A percentile compares a stretch with the other conserved stretches of the same genome.
Conservation (phyloP, 2,329 filamentous ascomycete genomes). For the Pseudophaeomoniella oleicola region DNA sequence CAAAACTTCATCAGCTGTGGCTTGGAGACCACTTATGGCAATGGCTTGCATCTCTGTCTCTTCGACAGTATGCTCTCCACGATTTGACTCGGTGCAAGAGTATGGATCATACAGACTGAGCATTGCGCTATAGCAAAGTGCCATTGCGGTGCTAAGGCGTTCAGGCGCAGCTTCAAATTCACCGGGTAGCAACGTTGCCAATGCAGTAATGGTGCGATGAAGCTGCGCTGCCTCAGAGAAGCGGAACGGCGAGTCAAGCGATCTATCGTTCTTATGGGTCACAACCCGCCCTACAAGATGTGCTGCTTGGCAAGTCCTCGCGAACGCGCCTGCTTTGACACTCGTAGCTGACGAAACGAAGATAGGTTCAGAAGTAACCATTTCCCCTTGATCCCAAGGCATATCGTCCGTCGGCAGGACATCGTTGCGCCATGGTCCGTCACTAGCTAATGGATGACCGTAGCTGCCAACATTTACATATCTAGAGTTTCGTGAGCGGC, state of each 20-base stretch:
- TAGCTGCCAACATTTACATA: slow-evolving; percentile 13
- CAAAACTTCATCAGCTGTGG: slow-evolving; percentile 8
- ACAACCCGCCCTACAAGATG: slow-evolving; percentile 19
- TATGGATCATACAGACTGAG: slow-evolving; percentile 19
- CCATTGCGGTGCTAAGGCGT: slow-evolving; percentile 15
- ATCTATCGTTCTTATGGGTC: slow-evolving; percentile 15
- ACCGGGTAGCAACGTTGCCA: slow-evolving; percentile 14
- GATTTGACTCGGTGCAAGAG: slow-evolving; percentile 15
- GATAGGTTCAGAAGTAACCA: slow-evolving; percentile 11
- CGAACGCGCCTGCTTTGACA: slow-evolving; percentile 16
- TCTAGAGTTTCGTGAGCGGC: slow-evolving; percentile 4
- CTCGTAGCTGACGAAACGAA: slow-evolving; percentile 12
- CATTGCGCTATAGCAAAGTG: slow-evolving; percentile 17
- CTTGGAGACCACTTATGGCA: slow-evolving; percentile 12
- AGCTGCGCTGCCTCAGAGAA: slow-evolving; percentile 20
- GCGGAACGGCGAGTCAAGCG: slow-evolving; percentile 14
- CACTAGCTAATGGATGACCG: slow-evolving; percentile 12
- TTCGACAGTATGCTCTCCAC: slow-evolving; percentile 14
- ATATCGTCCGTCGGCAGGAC: slow-evolving; percentile 12
- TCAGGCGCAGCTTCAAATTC: slow-evolving; percentile 12
- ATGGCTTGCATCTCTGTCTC: slow-evolving; percentile 20
- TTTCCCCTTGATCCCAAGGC: slow-evolving; percentile 11
- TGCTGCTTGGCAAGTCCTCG: slow-evolving; percentile 19
- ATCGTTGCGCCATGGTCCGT: slow-evolving; percentile 11
- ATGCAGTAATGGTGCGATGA: slow-evolving; percentile 16